phyloP scores from a whole-genome alignment of 2,329 filamentous ascomycete species.

The Mycosphaerella sp. region DNA sequence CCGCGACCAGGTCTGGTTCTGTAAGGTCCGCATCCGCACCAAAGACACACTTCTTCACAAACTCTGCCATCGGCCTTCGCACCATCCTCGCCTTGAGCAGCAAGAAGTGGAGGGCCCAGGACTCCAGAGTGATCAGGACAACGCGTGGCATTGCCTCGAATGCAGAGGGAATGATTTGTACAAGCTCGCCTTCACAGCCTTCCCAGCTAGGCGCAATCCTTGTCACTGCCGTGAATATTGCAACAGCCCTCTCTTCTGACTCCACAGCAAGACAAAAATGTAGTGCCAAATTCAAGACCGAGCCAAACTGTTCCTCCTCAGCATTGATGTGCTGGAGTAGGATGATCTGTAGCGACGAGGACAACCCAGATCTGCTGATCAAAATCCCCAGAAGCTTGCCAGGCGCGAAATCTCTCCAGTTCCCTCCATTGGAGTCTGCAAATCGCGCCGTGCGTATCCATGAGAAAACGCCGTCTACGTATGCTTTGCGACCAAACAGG shows the following conservation, averaged over 20 bases:
- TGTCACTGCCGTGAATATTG: constrained; percentile 7
- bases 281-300: constrained; percentile 18
- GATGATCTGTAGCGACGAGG: background rate
- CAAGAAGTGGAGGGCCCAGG: constrained; percentile 12
- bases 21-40: constrained; percentile 2
- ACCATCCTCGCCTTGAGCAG: constrained; percentile 7
- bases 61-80: constrained; percentile 6
- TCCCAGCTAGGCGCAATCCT: constrained; percentile 16
- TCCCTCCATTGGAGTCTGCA: constrained; percentile 2
- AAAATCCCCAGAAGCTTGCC: constrained; percentile 19
- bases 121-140: constrained; percentile 10
- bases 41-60: constrained; percentile 9
- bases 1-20: background rate
- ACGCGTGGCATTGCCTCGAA: constrained; percentile 9
- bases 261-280: constrained; percentile 14
- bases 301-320: constrained; percentile 19
- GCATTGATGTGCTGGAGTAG: constrained; percentile 13
- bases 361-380: constrained; percentile 3
- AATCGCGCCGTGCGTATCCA: constrained; percentile 6
- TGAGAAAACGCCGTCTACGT: constrained; percentile 1
- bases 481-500: background rate
- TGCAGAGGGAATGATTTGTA: constrained; percentile 9
- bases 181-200: constrained; percentile 17
- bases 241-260: background rate
- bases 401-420: constrained; percentile 17